Base-by-base conservation (phyloP, 176 grass and related monocot species). In the Thinopyrum elongatum region DNA sequence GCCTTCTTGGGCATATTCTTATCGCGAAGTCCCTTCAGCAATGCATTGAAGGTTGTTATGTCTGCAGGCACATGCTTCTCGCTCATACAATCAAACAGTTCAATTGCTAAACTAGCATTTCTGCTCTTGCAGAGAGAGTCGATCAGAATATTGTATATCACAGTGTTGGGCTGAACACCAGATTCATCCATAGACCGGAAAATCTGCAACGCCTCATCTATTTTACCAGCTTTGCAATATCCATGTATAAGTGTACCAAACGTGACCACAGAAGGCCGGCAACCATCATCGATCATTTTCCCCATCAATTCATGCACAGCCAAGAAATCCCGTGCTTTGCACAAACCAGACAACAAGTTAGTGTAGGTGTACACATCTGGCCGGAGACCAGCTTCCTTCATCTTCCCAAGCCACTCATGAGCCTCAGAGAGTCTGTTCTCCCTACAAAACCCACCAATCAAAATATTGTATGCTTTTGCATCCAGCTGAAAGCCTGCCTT, bases 311-410 rank as follows among this genome's bases (percentile, higher is more conserved):
- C 83, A 82, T 69, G 59, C 38, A 94, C 86, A 17, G 36, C 68
- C 3, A 42, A 19, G 74, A 98, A 92, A 92, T 98, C 88, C 21
- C 87, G 86, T 34, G 81, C 71, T 72, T 94, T 95, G 51, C 91
- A 90, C 27, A 66, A 84, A 79, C 64, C 64, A 85, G 91, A 92
- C 61, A 98, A 64, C 51, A 98, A 86, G 82, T 88, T 89, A 69
- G 92, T 98, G 70, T 91, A 95, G 69, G 90, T 98, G 84, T 25
- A 88, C 30, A 92, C 89, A 74, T 95, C 92, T 68, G 92, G 93
- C 73, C 7, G 11, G 8, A 98, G 75, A 80, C 84, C 88, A 59
- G 63, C 63, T 28, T 83, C 84, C 23, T 86, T 79, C 92, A 98
- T 98, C 79, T 92, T 76, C 29, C 2, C 21, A 49, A 89, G 65